Evolutionary conservation across 257 asterid species (phyloP).

Genomic region (Plantago ovata): DNA sequence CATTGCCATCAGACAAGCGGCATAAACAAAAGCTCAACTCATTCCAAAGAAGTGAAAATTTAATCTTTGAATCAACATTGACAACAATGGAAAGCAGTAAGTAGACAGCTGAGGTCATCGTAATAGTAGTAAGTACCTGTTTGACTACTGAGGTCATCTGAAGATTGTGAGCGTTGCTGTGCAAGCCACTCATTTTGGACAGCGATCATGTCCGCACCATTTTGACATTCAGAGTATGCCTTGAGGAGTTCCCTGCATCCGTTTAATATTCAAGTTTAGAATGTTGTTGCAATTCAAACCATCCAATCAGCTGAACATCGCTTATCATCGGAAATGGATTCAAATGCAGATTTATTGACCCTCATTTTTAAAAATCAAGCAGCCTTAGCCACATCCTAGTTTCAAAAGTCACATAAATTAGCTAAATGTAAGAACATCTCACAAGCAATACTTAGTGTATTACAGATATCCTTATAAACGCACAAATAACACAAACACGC

Average conservation of each 20-base stretch:
- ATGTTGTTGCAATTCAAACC: neutral
- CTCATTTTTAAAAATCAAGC: neutral
- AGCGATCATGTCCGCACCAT: constrained; percentile 60
- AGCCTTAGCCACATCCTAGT: neutral
- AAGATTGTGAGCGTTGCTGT: constrained; percentile 44
- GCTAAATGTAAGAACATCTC: neutral
- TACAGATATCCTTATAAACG: neutral
- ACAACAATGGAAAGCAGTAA: too few species aligned
- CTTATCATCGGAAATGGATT: neutral
- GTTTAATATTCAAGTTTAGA: constrained; percentile 18
- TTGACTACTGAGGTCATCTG: constrained; percentile 19
- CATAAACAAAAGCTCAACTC: neutral
- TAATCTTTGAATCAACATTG: too few species aligned
- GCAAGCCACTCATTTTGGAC: constrained; percentile 87
- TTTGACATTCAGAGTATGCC: constrained; percentile 72
- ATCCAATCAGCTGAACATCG: neutral
- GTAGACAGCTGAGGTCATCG: too few species aligned
- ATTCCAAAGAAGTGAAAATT: neutral
- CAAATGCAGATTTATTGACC: neutral
- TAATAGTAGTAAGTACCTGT: constrained; percentile 36
- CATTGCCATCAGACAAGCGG: neutral
- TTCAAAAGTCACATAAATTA: neutral
- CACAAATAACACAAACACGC: neutral
- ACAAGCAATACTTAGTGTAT: neutral
- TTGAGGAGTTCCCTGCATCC: constrained; percentile 70